phyloP scores from a whole-genome alignment of 2,329 filamentous ascomycete genomes.

The Colletotrichum gigasporum region DNA sequence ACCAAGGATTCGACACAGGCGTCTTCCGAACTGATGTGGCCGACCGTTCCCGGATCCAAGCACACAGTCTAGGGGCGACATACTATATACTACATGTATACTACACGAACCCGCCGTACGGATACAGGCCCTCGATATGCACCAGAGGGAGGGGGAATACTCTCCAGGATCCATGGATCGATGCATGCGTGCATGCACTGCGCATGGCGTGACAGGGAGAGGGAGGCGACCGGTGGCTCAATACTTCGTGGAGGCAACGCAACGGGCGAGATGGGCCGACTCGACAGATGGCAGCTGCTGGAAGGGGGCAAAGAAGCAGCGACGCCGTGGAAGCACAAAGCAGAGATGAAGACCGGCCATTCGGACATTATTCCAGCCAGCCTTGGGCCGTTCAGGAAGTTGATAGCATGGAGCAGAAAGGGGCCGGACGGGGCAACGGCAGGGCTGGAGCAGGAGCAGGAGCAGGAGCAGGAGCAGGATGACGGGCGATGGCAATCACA shows the following conservation, averaged over 20 bases:
- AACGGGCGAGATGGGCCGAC: background rate
- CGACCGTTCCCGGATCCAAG: background rate
- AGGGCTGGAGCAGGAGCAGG: background rate
- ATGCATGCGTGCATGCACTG: slow-evolving; percentile 8
- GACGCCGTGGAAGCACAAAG: background rate
- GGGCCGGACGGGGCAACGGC: background rate
- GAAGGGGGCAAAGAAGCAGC: slow-evolving; percentile 14
- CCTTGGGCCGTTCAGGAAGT: slow-evolving; percentile 21
- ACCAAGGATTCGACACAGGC: background rate
- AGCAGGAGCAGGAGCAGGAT: background rate
- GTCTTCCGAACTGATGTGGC: background rate
- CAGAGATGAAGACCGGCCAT: background rate
- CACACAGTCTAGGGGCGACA: background rate
- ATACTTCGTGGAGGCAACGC: background rate
- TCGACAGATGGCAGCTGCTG: slow-evolving; percentile 9
- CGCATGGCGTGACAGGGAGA: slow-evolving; percentile 2
- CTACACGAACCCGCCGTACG: too few relatives aligned
- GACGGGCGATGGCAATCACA: background rate
- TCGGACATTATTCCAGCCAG: background rate
- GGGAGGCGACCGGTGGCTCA: background rate
- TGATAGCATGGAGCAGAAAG: background rate
- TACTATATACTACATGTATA: too few relatives aligned
- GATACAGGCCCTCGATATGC: too few relatives aligned
- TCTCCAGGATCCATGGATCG: slow-evolving; percentile 3
- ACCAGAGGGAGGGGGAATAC: background rate